Percentiles rank a stretch among this genome's conserved stretches.
phyloP scores from a whole-genome alignment of 2,329 filamentous ascomycete genomes.

The Colletotrichum plurivorum region DNA sequence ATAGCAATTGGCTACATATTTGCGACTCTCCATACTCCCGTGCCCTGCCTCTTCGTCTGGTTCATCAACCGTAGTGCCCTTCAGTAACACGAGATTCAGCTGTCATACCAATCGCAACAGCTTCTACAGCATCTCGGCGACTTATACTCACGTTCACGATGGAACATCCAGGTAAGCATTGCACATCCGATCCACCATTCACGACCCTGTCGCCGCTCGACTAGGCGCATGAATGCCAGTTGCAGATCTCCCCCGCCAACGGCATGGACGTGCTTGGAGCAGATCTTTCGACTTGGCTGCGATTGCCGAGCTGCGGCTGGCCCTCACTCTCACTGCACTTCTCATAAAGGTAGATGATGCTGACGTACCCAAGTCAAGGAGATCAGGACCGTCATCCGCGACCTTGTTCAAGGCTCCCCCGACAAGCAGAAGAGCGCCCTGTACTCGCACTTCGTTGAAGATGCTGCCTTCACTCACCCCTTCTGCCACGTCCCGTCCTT shows the following conservation, averaged over 20 bases:
- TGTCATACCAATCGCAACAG: neutral
- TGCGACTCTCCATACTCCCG: neutral
- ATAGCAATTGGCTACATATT: neutral
- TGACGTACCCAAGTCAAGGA: slow-evolving; percentile 62
- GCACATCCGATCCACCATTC: too few relatives aligned
- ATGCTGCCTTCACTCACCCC: slow-evolving; percentile 83
- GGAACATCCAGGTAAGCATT: slow-evolving; percentile 37
- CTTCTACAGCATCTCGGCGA: neutral
- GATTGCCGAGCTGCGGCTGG: too few relatives aligned
- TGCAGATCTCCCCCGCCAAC: neutral
- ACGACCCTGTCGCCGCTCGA: neutral
- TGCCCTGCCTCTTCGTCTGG: too few relatives aligned
- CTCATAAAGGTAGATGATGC: neutral
- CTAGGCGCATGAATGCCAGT: neutral
- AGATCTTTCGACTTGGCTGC: too few relatives aligned
- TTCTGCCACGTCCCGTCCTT: slow-evolving; percentile 79
- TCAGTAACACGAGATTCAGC: neutral
- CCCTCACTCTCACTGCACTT: neutral
- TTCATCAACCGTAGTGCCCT: neutral
- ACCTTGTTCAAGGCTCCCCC: slow-evolving; percentile 77
- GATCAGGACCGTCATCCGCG: slow-evolving; percentile 75
- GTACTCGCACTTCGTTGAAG: slow-evolving; percentile 79
- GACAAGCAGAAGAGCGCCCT: slow-evolving; percentile 76
- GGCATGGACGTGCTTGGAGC: neutral
- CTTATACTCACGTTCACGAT: slow-evolving; percentile 6